Evolutionary conservation across 2,329 filamentous ascomycete species (phyloP), one percentile per base, ranked within the genome.

Genomic region (Xenoacremonium recifei): DNA sequence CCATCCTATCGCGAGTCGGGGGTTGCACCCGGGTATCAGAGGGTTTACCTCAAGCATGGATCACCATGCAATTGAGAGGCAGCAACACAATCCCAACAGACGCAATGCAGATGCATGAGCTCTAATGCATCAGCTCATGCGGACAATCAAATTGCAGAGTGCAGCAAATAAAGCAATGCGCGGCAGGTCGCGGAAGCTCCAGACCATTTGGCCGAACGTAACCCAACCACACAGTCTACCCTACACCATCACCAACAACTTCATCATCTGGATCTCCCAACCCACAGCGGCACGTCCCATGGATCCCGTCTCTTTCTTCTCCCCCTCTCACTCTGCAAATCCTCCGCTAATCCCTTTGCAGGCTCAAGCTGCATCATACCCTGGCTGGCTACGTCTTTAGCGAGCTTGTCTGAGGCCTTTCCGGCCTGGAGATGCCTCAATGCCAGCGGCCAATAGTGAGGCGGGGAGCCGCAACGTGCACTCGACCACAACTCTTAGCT

Each of bases 381-480:
- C n/a, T n/a, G n/a, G n/a, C n/a, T n/a, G n/a, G n/a, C n/a, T n/a
- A n/a, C n/a, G n/a, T n/a, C 23, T 58, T 56, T 53, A 54, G 52
- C 40, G 32, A 49, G 41, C 51, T 33, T 40, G 17, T 35, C 39
- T 35, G 2, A 41, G 41, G 36, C 38, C 49, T 50, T 35, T 35
- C 32, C 49, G 38, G 42, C 44, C 38, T 46, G 44, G 29, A 46
- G 47, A 50, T 45, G 44, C 48, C 43, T 27, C 34, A 49, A 37
- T 40, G 31, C 32, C 40, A 41, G 37, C 36, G 39, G 39, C 54
- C 54, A 57, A 57, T 57, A 29, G 47, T 44, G 29, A 41, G 35
- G 35, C 48, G 40, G 33, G 42, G 40, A 35, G 25, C 35, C 41
- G 51, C 54, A 57, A 57, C 54, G 54, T 57, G 54, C 52, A 13